phyloP scores from a whole-genome alignment of 345 rosid genomes.

The Eucalyptus camaldulensis region DNA sequence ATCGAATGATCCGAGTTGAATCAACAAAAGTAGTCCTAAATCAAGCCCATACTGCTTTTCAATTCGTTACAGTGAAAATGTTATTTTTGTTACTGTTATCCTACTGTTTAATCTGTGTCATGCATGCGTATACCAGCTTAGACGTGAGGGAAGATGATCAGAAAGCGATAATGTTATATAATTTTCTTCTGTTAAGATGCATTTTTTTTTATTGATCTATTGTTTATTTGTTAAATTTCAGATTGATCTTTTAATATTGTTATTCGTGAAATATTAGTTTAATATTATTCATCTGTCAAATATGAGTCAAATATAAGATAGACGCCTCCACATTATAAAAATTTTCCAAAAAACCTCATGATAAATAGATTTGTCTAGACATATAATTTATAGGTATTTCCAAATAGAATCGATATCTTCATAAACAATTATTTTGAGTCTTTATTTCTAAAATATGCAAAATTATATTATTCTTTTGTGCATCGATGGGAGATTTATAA shows the following conservation, averaged over 20 bases:
- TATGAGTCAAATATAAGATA: neutral
- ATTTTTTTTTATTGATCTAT: neutral
- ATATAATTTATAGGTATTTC: neutral
- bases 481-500: neutral
- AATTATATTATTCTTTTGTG: neutral
- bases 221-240: neutral
- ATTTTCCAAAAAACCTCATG: neutral
- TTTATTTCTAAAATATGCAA: neutral
- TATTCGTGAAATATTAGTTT: neutral
- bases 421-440: neutral
- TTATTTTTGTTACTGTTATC: neutral
- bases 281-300: neutral
- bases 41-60: neutral
- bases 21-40: neutral
- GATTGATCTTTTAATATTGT: neutral
- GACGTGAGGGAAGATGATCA: neutral
- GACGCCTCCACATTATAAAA: neutral
- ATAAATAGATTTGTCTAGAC: neutral
- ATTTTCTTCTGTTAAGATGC: neutral
- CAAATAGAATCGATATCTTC: neutral
- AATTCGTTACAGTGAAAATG: neutral
- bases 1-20: neutral
- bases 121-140: neutral
- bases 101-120: neutral
- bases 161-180: neutral